Base-by-base conservation (phyloP, 495 filamentous ascomycete genomes). In the Podospora fimiseda region DNA sequence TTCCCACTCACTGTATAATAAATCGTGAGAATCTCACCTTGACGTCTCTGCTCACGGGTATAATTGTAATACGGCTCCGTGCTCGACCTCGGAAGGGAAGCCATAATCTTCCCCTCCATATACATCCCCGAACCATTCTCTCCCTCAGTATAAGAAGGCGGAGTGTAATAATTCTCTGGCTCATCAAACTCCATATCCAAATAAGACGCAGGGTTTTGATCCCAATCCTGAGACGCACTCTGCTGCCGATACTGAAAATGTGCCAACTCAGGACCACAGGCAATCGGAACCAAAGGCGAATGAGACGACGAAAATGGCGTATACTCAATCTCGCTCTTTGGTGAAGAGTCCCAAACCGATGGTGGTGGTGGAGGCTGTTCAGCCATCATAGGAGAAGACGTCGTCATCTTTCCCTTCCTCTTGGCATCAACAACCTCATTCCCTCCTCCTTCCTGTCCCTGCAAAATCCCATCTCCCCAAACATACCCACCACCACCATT, bases 131-230 rank as follows among this genome's bases (percentile, higher is more conserved):
- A n/a, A n/a, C n/a, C n/a, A n/a, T 24, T 20, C 43, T 46, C 18
- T 18, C 18, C 24, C 14, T 18, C 50, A 38, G 16, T 14, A 18
- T 48, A 44, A 9, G 7, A 44, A 9, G 18, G 27, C 40, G 39
- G 42, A 3, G 42, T 24, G 48, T 40, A 22, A 13, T 48, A 44
- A 37, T 11, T 52, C 16, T 50, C 50, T 2, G 50, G 53, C 22
- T 64, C 58, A 16, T 64, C 61, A 19, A 52, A 52, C 18, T 44
- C 42, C 65, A 68, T 68, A 37, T 54, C 48, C 15, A 65, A 49
- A 21, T 64, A 68, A 7, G 65, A 68, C n/a, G 46, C 22, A 13
- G 65, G 65, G 30, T 68, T 68, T 18, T 61, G 50, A 4, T 54
- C 48, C 61, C 61, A 66, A 3, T 42, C n/a, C 7, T 58, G 52